Percentiles rank a stretch among this genome's conserved stretches.
phyloP scores from a whole-genome alignment of 352 stramenopile species.

The Phytophthora niederhauseri region DNA sequence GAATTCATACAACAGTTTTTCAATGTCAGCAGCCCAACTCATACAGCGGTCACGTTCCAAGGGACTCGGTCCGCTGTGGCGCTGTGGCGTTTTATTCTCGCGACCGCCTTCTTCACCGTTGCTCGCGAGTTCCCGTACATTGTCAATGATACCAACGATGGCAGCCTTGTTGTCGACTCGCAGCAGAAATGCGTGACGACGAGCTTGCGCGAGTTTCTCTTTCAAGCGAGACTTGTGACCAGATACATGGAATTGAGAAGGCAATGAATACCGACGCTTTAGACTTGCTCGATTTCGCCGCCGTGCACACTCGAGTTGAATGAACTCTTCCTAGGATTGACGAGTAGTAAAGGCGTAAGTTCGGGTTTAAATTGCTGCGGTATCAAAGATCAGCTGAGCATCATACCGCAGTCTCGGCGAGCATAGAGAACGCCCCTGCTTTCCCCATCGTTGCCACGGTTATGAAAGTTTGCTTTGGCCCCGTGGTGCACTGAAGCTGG shows the following conservation, averaged over 20 bases:
- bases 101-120: conserved; percentile 6
- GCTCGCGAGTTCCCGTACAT: conserved; percentile 46
- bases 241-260: conserved; percentile 52
- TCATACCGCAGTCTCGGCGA: conserved; percentile 47
- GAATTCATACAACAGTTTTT: conserved; percentile 52
- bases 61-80: conserved; percentile 36
- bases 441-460: conserved; percentile 9
- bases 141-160: conserved; percentile 49
- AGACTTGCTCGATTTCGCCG: conserved; percentile 50
- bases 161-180: conserved; percentile 54
- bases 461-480: not conserved
- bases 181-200: conserved; percentile 56
- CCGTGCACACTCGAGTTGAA: conserved; percentile 60
- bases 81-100: conserved; percentile 11
- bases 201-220: conserved; percentile 51
- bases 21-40: conserved; percentile 44
- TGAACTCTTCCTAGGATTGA: conserved; percentile 52
- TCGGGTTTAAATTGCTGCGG: not conserved
- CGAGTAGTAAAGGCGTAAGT: conserved; percentile 1
- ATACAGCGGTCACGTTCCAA: conserved; percentile 60
- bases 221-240: conserved; percentile 45
- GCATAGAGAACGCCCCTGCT: conserved; percentile 35
- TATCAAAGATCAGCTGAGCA: not conserved
- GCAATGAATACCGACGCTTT: conserved; percentile 51
- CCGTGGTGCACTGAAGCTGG: not conserved